Percentiles rank a stretch among this genome's conserved stretches.
Evolutionary conservation across 805 yeast genomes (phyloP).

Genomic region (Yamadazyma philogaea): DNA sequence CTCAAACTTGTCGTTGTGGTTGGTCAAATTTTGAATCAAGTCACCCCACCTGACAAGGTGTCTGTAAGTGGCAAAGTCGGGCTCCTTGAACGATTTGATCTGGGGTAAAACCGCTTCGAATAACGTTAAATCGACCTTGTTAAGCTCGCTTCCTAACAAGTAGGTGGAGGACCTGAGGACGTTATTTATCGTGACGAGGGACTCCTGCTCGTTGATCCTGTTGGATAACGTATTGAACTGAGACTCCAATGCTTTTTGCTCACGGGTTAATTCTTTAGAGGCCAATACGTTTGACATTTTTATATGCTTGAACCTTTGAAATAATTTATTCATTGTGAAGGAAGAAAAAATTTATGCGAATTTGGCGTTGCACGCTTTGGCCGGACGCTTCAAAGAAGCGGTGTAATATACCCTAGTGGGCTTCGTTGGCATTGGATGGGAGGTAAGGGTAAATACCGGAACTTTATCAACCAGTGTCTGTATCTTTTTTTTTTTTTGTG

Average conservation of each 20-base stretch:
- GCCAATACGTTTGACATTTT: constrained; percentile 8
- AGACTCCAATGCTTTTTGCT: constrained; percentile 67
- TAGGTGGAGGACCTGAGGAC: constrained; percentile 68
- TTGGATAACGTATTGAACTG: constrained; percentile 78
- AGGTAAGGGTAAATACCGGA: no score
- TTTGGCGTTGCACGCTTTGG: constrained; percentile 4
- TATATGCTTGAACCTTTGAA: constrained; percentile 2
- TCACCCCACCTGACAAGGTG: constrained; percentile 94
- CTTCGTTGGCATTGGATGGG: not conserved
- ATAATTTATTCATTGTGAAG: constrained; percentile 8
- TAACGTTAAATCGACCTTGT: constrained; percentile 68
- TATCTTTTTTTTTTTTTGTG: no score
- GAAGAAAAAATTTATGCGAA: constrained; percentile 5
- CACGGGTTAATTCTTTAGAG: constrained; percentile 21
- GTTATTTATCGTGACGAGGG: constrained; percentile 54
- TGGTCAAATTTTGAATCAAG: constrained; percentile 66
- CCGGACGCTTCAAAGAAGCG: no score
- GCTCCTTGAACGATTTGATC: constrained; percentile 47
- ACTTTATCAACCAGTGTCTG: no score
- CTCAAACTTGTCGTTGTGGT: constrained; percentile 47
- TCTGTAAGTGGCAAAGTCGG: constrained; percentile 62
- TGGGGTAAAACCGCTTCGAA: constrained; percentile 65
- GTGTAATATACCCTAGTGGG: not conserved
- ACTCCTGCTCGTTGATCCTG: constrained; percentile 49
- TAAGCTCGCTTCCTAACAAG: constrained; percentile 62